phyloP scores from a whole-genome alignment of 2,329 filamentous ascomycete species.

The Penicillium sp. region DNA sequence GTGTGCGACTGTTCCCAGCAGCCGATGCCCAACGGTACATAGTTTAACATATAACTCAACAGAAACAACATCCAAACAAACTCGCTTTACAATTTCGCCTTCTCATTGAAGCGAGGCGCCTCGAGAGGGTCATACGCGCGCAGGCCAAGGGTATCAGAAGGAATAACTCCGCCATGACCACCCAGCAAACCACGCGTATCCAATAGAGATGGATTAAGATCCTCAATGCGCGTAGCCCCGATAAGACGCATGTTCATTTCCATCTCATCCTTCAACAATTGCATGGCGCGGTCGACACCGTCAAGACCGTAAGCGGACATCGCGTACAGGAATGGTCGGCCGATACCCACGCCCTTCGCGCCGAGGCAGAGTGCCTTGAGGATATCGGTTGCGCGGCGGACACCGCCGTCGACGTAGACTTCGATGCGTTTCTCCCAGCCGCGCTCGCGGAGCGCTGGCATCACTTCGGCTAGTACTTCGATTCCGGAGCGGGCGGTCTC shows the following conservation, averaged over 20 bases:
- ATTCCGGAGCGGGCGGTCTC: slow-evolving; percentile 89
- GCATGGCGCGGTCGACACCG: slow-evolving; percentile 91
- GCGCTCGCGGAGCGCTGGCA: slow-evolving; percentile 78
- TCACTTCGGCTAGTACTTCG: slow-evolving; percentile 89
- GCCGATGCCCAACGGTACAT: neutral
- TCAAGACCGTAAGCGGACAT: slow-evolving; percentile 90
- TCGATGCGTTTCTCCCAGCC: slow-evolving; percentile 79
- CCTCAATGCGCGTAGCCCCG: slow-evolving; percentile 72
- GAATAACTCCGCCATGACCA: slow-evolving; percentile 62
- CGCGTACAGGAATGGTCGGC: slow-evolving; percentile 90
- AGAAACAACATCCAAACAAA: neutral
- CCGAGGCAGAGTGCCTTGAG: slow-evolving; percentile 94
- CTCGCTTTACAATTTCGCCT: slow-evolving; percentile 45
- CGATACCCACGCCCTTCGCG: slow-evolving; percentile 90
- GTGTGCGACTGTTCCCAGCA: neutral
- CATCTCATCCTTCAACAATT: slow-evolving; percentile 92
- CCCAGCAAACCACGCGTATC: slow-evolving; percentile 71
- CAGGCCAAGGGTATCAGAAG: slow-evolving; percentile 63
- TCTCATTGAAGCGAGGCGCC: slow-evolving; percentile 54
- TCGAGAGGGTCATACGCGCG: slow-evolving; percentile 61
- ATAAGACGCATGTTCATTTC: slow-evolving; percentile 99
- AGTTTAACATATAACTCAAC: neutral
- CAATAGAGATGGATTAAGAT: slow-evolving; percentile 79
- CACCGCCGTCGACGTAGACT: slow-evolving; percentile 87
- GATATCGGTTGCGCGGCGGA: slow-evolving; percentile 89